These are phyloP conservation scores for Fomitopsis schrenkii DNA, from an alignment of 1,284 basidiomycete genomes.

Conservation along the genomic window DNA sequence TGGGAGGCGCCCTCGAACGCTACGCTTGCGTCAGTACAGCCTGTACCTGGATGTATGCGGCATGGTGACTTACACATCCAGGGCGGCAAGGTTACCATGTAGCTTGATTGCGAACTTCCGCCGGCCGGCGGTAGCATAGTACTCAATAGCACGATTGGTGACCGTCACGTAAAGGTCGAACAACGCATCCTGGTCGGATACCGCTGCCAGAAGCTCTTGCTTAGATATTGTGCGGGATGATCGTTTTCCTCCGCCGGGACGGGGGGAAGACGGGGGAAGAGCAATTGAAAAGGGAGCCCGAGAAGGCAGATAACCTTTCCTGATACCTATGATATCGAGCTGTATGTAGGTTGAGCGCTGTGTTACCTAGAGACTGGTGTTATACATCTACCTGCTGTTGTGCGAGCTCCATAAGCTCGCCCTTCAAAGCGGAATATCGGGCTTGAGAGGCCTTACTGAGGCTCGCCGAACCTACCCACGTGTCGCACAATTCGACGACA, in stretches of 20 bases:
- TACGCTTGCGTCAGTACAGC: not conserved
- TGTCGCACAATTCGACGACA: slow-evolving; percentile 80
- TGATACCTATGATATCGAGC: slow-evolving; percentile 82
- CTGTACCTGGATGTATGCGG: not conserved
- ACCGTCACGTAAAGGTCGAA: slow-evolving; percentile 70
- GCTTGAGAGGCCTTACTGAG: slow-evolving; percentile 41
- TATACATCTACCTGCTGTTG: slow-evolving; percentile 60
- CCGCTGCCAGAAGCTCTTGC: slow-evolving; percentile 57
- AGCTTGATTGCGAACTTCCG: slow-evolving; percentile 82
- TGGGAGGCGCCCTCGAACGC: slow-evolving; percentile 59
- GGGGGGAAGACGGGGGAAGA: slow-evolving; percentile 15
- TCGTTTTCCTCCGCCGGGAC: slow-evolving; percentile 14
- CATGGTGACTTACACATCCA: slow-evolving; percentile 69
- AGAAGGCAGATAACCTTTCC: slow-evolving; percentile 65
- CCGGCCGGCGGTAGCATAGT: slow-evolving; percentile 77
- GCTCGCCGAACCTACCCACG: slow-evolving; percentile 54
- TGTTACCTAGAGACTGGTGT: not conserved
- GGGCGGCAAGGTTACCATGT: slow-evolving; percentile 79
- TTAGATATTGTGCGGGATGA: slow-evolving; percentile 51
- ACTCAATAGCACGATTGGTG: slow-evolving; percentile 79
- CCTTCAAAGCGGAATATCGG: slow-evolving; percentile 67
- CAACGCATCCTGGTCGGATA: slow-evolving; percentile 58
- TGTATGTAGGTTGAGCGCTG: slow-evolving; percentile 27
- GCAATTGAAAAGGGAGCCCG: slow-evolving; percentile 68
- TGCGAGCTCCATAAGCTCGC: slow-evolving; percentile 80